A percentile compares a stretch with the other conserved stretches of the same genome.
Conservation (phyloP, 2,329 filamentous ascomycete species). For the Fusarium tupiense region DNA sequence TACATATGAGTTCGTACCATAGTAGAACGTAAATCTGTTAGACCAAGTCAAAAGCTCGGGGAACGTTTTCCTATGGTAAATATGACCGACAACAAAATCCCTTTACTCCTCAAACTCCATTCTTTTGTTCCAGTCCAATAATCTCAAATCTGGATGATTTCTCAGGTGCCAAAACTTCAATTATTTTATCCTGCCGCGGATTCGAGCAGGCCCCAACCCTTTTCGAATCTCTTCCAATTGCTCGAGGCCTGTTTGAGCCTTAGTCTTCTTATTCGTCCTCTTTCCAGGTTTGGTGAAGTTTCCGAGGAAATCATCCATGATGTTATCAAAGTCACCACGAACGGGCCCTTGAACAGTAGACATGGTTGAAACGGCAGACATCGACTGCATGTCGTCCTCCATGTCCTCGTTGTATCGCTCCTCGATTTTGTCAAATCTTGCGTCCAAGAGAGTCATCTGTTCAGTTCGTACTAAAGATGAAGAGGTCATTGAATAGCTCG, state of each 20-base stretch:
- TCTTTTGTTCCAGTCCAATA: slow-evolving; percentile 1
- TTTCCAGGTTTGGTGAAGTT: slow-evolving; percentile 77
- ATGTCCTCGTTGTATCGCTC: slow-evolving; percentile 71
- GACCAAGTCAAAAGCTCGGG: too few species aligned
- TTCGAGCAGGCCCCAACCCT: slow-evolving; percentile 79
- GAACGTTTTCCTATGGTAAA: too few species aligned
- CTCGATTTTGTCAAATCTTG: slow-evolving; percentile 90
- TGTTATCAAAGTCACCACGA: slow-evolving; percentile 82
- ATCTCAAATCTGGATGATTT: not conserved
- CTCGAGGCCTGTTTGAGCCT: slow-evolving; percentile 81
- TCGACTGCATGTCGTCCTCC: slow-evolving; percentile 62
- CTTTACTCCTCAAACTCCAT: slow-evolving; percentile 25
- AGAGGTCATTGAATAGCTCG: slow-evolving; percentile 90
- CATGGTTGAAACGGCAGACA: slow-evolving; percentile 69
- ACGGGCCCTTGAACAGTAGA: slow-evolving; percentile 76
- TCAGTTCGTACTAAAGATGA: slow-evolving; percentile 89
- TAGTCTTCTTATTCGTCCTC: slow-evolving; percentile 80
- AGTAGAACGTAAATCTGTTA: not conserved
- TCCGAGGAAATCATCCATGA: slow-evolving; percentile 93
- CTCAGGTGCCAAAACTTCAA: not conserved
- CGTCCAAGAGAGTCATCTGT: slow-evolving; percentile 84
- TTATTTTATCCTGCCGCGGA: slow-evolving; percentile 52
- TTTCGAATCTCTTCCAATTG: slow-evolving; percentile 91
- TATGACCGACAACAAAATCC: not conserved
- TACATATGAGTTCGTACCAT: not conserved